Conservation (phyloP, 31 red algal genomes). For the Odonthalia washingtoniensis region DNA sequence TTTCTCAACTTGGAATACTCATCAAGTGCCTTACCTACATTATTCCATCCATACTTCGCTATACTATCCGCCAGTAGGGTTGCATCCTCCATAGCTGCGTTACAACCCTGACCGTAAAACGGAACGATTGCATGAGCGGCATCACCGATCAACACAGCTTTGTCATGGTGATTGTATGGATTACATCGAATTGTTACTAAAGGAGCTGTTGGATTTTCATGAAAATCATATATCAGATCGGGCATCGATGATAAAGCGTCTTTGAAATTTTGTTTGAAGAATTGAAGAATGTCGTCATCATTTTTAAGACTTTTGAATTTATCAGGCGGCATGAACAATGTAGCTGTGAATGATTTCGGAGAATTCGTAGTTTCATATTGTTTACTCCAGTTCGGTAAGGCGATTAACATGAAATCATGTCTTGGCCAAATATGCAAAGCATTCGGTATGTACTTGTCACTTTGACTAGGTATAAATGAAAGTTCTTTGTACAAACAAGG, state of each 20-base stretch:
- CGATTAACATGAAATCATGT: conserved; percentile 97
- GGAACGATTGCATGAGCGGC: conserved; percentile 99
- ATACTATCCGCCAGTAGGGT: conserved; percentile 82
- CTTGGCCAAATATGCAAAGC: conserved; percentile 98
- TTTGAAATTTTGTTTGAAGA: conserved; percentile 76
- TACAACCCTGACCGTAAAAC: conserved; percentile 99
- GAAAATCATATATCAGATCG: conserved; percentile 58
- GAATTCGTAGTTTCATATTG: not conserved
- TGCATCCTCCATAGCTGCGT: conserved; percentile 94
- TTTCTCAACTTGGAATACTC: conserved; percentile 71
- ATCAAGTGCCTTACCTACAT: conserved; percentile 39
- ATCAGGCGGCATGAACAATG: conserved; percentile 40
- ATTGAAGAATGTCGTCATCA: conserved; percentile 48
- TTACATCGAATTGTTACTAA: too few species aligned
- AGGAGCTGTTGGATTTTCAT: conserved; percentile 68
- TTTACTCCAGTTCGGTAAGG: conserved; percentile 83
- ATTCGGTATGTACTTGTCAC: conserved; percentile 49
- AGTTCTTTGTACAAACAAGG: conserved; percentile 96
- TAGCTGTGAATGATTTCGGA: conserved; percentile 8
- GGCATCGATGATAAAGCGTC: conserved; percentile 88
- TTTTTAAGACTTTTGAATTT: conserved; percentile 15
- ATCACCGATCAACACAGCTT: conserved; percentile 90
- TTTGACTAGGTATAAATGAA: conserved; percentile 33
- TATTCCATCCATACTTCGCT: conserved; percentile 40
- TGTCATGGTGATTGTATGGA: conserved; percentile 81